A percentile compares a stretch with the other conserved stretches of the same genome.
phyloP scores from a whole-genome alignment of 2,329 filamentous ascomycete species.

The Akanthomyces dipterigenus region DNA sequence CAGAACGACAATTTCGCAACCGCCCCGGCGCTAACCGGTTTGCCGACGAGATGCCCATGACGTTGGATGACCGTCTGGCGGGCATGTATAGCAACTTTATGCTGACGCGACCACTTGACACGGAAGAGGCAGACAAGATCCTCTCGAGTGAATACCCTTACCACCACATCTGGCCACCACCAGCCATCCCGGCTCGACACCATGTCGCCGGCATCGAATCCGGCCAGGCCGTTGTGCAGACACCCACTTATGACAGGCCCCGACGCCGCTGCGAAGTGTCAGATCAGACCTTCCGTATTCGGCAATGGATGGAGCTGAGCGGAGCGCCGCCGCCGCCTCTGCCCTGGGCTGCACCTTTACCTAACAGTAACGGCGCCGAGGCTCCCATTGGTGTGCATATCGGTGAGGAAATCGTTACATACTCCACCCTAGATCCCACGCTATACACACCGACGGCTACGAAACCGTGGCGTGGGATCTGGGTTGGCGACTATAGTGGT shows the following conservation, averaged over 20 bases:
- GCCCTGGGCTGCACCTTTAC: slow-evolving; percentile 23
- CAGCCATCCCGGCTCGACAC: slow-evolving; percentile 56
- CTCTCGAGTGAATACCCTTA: slow-evolving; percentile 33
- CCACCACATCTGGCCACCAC: slow-evolving; percentile 67
- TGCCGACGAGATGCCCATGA: slow-evolving; percentile 47
- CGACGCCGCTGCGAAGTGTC: slow-evolving; percentile 52
- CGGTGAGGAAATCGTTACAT: slow-evolving; percentile 54
- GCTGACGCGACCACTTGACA: slow-evolving; percentile 47
- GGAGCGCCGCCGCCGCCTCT: slow-evolving; percentile 23
- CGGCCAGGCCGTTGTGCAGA: slow-evolving; percentile 18
- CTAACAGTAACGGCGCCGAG: slow-evolving; percentile 21
- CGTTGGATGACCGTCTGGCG: slow-evolving; percentile 36
- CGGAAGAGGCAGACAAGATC: slow-evolving; percentile 28
- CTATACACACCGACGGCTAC: slow-evolving; percentile 74
- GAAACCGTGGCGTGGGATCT: slow-evolving; percentile 85
- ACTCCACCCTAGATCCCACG: slow-evolving; percentile 61
- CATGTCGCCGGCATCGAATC: slow-evolving; percentile 37
- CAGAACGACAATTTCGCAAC: slow-evolving; percentile 16
- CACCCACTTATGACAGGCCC: slow-evolving; percentile 34
- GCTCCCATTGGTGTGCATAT: slow-evolving; percentile 36
- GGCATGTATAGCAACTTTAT: slow-evolving; percentile 61
- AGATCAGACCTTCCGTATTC: slow-evolving; percentile 64
- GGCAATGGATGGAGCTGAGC: slow-evolving; percentile 67
- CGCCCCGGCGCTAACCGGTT: slow-evolving; percentile 32
- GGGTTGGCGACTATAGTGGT: slow-evolving; percentile 81